Evolutionary conservation across 106 monocot genomes (phyloP).

Genomic region (Ottelia alismoides): DNA sequence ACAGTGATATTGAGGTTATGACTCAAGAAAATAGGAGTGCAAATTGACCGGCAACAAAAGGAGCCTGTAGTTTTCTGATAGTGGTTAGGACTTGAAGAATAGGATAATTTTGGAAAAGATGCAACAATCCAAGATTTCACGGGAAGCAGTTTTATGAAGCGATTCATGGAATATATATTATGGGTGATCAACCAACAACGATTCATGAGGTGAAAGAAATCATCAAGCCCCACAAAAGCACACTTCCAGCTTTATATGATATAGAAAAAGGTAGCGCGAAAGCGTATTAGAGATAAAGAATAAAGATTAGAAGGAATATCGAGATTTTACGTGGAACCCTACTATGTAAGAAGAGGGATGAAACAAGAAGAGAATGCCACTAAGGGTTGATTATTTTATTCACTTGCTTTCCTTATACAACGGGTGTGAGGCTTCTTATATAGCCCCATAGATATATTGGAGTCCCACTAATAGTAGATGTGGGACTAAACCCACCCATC

Average conservation of each 20-base stretch:
- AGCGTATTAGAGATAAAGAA: too few relatives aligned
- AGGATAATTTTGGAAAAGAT: not conserved
- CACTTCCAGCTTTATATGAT: not conserved
- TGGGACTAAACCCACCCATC: too few relatives aligned
- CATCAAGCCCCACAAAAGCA: slow-evolving; percentile 11
- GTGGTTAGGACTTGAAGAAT: slow-evolving; percentile 27
- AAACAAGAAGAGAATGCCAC: too few relatives aligned
- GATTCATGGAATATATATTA: slow-evolving; percentile 47
- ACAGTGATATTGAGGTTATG: slow-evolving; percentile 29
- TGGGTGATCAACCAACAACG: slow-evolving; percentile 42
- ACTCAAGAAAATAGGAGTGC: slow-evolving; percentile 57
- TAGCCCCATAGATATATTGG: too few relatives aligned
- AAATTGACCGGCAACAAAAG: slow-evolving; percentile 36
- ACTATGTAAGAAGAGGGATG: too few relatives aligned
- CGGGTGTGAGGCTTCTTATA: too few relatives aligned
- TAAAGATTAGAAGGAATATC: too few relatives aligned
- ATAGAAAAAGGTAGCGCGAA: too few relatives aligned
- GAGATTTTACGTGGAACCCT: too few relatives aligned
- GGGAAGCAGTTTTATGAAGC: slow-evolving; percentile 33
- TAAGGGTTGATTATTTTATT: too few relatives aligned
- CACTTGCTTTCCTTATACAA: too few relatives aligned
- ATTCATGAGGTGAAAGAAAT: slow-evolving; percentile 59
- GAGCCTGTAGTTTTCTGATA: slow-evolving; percentile 38
- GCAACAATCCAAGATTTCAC: slow-evolving; percentile 9
- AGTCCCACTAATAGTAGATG: too few relatives aligned